Evolutionary conservation across 345 rosid species (phyloP), one percentile per base, ranked within the genome.

Genomic region (Pistacia integerrima): DNA sequence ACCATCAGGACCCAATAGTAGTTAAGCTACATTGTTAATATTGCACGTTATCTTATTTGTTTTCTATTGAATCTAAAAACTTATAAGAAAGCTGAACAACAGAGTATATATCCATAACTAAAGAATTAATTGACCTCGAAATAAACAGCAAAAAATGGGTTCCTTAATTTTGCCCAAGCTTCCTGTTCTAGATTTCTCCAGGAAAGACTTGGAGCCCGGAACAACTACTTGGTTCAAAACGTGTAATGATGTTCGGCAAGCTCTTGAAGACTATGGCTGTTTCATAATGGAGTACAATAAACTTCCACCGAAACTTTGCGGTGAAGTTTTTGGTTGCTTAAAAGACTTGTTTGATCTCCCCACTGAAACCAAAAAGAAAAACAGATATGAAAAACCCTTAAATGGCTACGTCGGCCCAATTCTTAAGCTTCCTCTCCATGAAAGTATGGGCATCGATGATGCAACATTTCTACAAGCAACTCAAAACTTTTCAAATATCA

Each of bases 221-320:
- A 78, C 90, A 55, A 76, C 70, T 35, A 65, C 77, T 64, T 92
- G 94, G 93, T 25, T 63, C 33, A 64, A 58, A 46, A 60, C 84
- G 0, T 78, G 90, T 72, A 66, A 54, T 52, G 82, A 77, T 1
- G 91, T 92, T 3, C 72, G 85, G 72, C 76, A 74, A 70, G 89
- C 94, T 52, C 90, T 90, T 48, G 94, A 93, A 84, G 89, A 87
- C 35, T 86, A 82, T 41, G 97, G 97, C 25, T 88, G 89, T 77
- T 89, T 93, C 72, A 76, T 84, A 18, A 83, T 84, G 30, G 84
- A 81, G 71, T 85, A 80, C 81, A 64, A 83, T 14, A 77, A 81
- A 54, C 70, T 84, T 62, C 70, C 88, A 11, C 46, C 77, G 5
- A 72, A 85, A 16, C 76, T 84, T 62, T 83, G 85, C 4, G 61